These are phyloP conservation scores for Populus hybrid DNA, from an alignment of 441 rosid species.

Conservation along the genomic window DNA sequence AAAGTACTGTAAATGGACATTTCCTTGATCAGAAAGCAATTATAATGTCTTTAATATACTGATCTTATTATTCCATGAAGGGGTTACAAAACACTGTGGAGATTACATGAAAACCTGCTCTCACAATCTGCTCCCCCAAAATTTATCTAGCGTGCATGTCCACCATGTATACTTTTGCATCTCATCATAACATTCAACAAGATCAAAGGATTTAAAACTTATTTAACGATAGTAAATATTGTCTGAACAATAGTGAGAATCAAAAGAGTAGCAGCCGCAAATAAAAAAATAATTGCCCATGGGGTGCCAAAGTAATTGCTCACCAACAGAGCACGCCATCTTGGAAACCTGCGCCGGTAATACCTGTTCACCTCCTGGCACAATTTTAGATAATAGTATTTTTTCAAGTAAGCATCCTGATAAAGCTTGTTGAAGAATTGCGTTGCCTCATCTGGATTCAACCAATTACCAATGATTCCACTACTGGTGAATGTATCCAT, in stretches of 20 bases:
- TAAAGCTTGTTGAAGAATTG: conserved; percentile 31
- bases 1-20: too few relatives aligned
- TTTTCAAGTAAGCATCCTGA: conserved; percentile 19
- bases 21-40: too few relatives aligned
- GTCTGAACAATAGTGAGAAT: conserved; percentile 5
- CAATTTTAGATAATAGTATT: conserved; percentile 12
- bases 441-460: conserved; percentile 25
- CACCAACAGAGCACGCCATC: conserved; percentile 20
- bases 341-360: conserved; percentile 17
- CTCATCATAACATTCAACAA: too few relatives aligned
- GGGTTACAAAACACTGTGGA: too few relatives aligned
- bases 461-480: conserved; percentile 17
- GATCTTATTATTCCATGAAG: too few relatives aligned
- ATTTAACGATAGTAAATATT: not conserved
- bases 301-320: conserved; percentile 26
- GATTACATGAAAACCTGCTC: too few relatives aligned
- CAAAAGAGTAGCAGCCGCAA: conserved; percentile 16
- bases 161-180: too few relatives aligned
- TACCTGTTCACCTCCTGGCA: conserved; percentile 11
- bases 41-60: too few relatives aligned
- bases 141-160: too few relatives aligned
- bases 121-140: too few relatives aligned
- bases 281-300: conserved; percentile 19
- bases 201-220: not conserved
- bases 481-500: conserved; percentile 19